Base-by-base conservation (phyloP, 371 early-diverging fungal genomes). In the Lichtheimia hyalospora region DNA sequence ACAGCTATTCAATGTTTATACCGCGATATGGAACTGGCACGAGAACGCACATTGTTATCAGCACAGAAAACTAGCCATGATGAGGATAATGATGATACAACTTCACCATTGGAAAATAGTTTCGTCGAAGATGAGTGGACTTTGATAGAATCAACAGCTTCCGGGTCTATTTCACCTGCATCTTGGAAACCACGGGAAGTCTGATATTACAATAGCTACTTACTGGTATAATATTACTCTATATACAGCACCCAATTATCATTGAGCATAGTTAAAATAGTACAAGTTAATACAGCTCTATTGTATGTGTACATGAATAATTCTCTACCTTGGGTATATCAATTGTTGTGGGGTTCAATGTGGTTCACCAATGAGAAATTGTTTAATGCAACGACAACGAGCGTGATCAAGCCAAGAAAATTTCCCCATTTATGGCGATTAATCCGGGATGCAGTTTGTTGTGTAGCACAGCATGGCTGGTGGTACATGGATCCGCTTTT, bases 1-100 rank as follows among this genome's bases (percentile, higher is more conserved):
- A 81, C 70, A 14, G 91, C 91, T 0, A 76, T 89, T 18, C 73
- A 81, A 40, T 82, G 80, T 54, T 80, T 90, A 13, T 86, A 88
- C 62, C 81, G 86, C 23, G 88, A 90, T 59, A 71, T 88, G 53
- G 81, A 73, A 6, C 60, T 80, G 20, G 88, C 56, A 55, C 7
- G 56, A 42, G 66, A 73, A 6, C 71, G 85, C 15, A 79, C 79
- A 6, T n/a, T 73, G 14, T 73, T 73, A 7, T 78, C 79, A 15
- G 69, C 73, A 18, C 61, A 65, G 49, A 64, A 56, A 13, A 62
- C 70, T 5, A 28, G 55, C 0, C 18, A 46, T n/a, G 46, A 46
- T 5, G 13, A 63, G 24, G 16, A 51, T 1, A 50, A 43, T 18
- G 62, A 58, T 12, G 61, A 52, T 18, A 7, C 49, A n/a, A 40